Base-by-base conservation (phyloP, 805 yeast species). In the Cyberlindnera euphorbiae region DNA sequence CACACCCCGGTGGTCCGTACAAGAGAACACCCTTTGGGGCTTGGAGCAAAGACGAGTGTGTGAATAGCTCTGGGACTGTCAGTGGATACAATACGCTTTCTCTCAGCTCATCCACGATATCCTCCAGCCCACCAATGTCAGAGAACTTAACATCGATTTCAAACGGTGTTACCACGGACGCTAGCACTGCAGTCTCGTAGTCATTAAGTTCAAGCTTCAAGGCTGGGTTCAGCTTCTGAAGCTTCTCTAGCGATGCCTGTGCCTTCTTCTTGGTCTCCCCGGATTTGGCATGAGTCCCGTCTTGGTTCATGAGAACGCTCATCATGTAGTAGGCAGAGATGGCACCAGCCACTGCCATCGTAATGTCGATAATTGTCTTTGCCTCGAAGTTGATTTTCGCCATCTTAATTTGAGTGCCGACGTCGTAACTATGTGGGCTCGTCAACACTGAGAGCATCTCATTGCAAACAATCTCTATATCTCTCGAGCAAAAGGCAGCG, bases 1-100 rank as follows among this genome's bases (percentile, higher is more conserved):
- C 97, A 59, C 97, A 90, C 0, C 97, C 97, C 0, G 97, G 97
- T 4, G 97, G 97, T 0, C 97, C 97, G 55, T 86, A 80, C 32
- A 89, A 69, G 24, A 90, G 63, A 3, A 90, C 97, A 27, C 98
- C 98, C 53, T 86, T 88, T 2, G 98, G 98, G 1, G 96, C 90
- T 53, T 83, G 86, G 17, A 90, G 65, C 35, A 90, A 67, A 35
- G 86, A 77, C 47, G 82, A 84, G 35, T 75, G 78, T 10, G 75
- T 65, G 55, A 83, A 88, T 27, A 87, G 61, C 32, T 77, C 85
- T 0, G 96, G 96, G 49, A 58, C 66, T 13, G 84, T 81, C 39
- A 93, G 66, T 1, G 98, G 98, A 49, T 85, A 80, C 28, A 93
- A 74, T 8, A 93, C 95, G 36, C 88, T 74, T 59, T 93, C 98